Evolutionary conservation across 768 basidiomycete genomes (phyloP).

Genomic region (Calocera viscosa): DNA sequence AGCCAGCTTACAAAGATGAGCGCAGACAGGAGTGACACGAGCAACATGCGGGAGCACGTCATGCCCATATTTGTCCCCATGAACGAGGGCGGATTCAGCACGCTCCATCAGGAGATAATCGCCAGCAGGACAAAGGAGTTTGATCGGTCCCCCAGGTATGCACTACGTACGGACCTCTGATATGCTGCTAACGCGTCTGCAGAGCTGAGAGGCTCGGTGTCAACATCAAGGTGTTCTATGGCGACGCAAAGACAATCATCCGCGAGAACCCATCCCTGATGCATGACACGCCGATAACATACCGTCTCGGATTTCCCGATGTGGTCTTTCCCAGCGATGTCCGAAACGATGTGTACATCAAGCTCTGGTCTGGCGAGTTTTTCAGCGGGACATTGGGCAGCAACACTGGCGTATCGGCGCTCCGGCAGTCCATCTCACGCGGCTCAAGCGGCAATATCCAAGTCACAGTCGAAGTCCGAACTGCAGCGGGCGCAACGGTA

Average conservation of each 20-base stretch:
- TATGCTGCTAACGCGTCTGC: conserved; percentile 12
- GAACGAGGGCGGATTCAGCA: conserved; percentile 78
- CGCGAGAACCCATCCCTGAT: conserved; percentile 75
- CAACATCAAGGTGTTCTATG: conserved; percentile 74
- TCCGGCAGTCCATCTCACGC: conserved; percentile 34
- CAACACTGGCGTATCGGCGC: conserved; percentile 16
- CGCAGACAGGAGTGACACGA: conserved; percentile 49
- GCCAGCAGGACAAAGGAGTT: conserved; percentile 63
- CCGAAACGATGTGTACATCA: conserved; percentile 93
- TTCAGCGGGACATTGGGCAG: conserved; percentile 35
- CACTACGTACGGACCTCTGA: conserved; percentile 6
- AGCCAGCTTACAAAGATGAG: conserved; percentile 59
- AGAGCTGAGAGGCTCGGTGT: conserved; percentile 83
- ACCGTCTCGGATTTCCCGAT: conserved; percentile 87
- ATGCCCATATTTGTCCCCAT: conserved; percentile 81
- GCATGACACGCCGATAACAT: conserved; percentile 65
- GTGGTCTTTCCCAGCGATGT: conserved; percentile 85
- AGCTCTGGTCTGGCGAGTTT: conserved; percentile 91
- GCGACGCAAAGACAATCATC: conserved; percentile 60
- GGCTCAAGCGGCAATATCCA: conserved; percentile 60
- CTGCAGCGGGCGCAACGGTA: conserved; percentile 52
- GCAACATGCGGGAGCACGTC: conserved; percentile 56
- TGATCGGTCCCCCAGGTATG: conserved; percentile 68
- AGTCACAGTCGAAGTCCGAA: conserved; percentile 78
- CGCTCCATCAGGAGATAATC: conserved; percentile 91